Conservation (phyloP, 805 yeast species). For the Wickerhamia fluorescens region DNA sequence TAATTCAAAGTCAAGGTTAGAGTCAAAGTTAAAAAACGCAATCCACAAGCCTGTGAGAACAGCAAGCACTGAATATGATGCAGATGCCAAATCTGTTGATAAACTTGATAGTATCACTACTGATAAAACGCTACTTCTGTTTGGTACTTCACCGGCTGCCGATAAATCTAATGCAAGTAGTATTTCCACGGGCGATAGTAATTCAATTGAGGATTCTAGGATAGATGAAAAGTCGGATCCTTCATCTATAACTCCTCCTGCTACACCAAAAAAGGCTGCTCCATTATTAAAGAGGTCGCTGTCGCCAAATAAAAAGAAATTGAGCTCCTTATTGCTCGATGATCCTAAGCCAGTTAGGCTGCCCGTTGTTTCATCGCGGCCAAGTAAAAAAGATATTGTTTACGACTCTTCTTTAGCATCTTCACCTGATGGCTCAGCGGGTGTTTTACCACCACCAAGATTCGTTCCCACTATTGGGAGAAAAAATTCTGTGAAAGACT, state of each 20-base stretch:
- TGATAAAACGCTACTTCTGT: too few relatives aligned
- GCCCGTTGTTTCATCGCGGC: conserved; percentile 18
- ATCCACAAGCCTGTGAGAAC: conserved; percentile 12
- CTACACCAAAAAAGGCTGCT: conserved; percentile 9
- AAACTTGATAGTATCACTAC: too few relatives aligned
- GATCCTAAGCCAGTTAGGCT: conserved; percentile 5
- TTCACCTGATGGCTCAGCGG: conserved; percentile 6
- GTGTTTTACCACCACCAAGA: conserved; percentile 23
- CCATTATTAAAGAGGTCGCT: conserved; percentile 26
- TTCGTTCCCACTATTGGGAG: conserved; percentile 20
- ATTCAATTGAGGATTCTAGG: neutral
- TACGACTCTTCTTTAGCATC: conserved; percentile 7
- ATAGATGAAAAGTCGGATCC: too few relatives aligned
- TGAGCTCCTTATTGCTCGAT: conserved; percentile 12
- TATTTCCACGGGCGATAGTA: too few relatives aligned
- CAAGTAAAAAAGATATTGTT: conserved; percentile 20
- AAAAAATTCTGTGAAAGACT: conserved; percentile 27
- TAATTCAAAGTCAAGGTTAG: conserved; percentile 20
- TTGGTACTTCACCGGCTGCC: too few relatives aligned
- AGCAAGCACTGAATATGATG: too few relatives aligned
- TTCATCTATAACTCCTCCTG: conserved; percentile 14
- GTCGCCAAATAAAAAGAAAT: conserved; percentile 33
- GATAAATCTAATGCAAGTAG: too few relatives aligned
- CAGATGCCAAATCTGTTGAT: too few relatives aligned
- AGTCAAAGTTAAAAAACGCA: conserved; percentile 19